phyloP scores from a whole-genome alignment of 106 monocot genomes.

The Phalaenopsis aphrodite region DNA sequence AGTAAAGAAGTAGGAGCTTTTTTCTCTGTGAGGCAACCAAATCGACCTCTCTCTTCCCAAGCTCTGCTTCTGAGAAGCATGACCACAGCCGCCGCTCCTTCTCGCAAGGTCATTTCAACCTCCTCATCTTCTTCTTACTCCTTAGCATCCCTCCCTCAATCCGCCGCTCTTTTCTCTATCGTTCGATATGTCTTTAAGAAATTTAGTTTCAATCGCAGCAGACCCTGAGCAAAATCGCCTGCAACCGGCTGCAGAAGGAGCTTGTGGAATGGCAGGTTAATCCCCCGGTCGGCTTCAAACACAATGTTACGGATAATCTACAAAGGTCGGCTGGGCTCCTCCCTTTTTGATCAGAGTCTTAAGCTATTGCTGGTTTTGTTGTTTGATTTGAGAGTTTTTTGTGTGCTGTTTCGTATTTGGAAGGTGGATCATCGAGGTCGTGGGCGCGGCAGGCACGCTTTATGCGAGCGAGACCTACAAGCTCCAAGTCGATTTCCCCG shows the following conservation, averaged over 20 bases:
- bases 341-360: neutral
- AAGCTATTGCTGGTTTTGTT: neutral
- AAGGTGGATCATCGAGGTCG: conserved; percentile 44
- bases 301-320: conserved; percentile 58
- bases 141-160: too few relatives aligned
- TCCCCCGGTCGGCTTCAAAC: conserved; percentile 66
- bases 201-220: too few relatives aligned
- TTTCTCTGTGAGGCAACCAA: neutral
- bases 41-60: neutral
- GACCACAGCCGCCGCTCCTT: conserved; percentile 40
- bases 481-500: conserved; percentile 50
- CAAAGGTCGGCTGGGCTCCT: conserved; percentile 36
- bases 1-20: neutral
- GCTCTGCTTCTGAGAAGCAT: conserved; percentile 11
- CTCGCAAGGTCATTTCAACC: conserved; percentile 26
- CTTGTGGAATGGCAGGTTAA: conserved; percentile 75
- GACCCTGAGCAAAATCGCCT: conserved; percentile 64
- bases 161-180: too few relatives aligned
- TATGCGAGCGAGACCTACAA: conserved; percentile 36
- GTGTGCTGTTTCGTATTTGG: neutral
- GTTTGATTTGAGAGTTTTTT: neutral
- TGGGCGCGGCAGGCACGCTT: conserved; percentile 37
- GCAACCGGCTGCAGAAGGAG: conserved; percentile 75
- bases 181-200: too few relatives aligned
- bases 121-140: neutral